Evolutionary conservation across 768 basidiomycete genomes (phyloP).

Genomic region (Kwoniella sp.): DNA sequence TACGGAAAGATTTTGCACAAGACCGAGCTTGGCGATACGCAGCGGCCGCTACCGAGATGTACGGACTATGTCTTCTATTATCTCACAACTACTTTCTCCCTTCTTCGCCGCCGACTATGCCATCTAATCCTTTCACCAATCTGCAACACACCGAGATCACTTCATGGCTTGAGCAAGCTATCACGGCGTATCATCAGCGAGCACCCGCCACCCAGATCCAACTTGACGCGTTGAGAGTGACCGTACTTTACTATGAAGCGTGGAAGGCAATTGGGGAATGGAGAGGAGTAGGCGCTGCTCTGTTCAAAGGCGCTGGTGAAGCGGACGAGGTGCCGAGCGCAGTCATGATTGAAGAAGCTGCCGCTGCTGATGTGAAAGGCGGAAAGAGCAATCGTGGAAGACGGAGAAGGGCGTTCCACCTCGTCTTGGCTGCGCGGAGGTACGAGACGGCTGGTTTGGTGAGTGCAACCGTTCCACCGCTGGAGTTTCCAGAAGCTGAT

Average conservation of each 20-base stretch:
- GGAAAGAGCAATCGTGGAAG: slow-evolving; percentile 40
- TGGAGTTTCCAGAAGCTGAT: not conserved
- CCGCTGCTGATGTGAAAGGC: slow-evolving; percentile 48
- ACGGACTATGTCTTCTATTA: slow-evolving; percentile 58
- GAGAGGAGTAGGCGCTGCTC: slow-evolving; percentile 39
- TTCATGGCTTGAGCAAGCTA: slow-evolving; percentile 54
- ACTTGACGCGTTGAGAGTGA: slow-evolving; percentile 53
- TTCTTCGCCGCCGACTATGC: slow-evolving; percentile 35
- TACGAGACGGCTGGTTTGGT: slow-evolving; percentile 59
- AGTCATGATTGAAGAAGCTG: slow-evolving; percentile 59
- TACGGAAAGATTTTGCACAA: slow-evolving; percentile 69
- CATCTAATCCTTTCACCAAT: slow-evolving; percentile 36
- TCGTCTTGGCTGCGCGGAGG: slow-evolving; percentile 56
- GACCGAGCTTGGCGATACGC: slow-evolving; percentile 56
- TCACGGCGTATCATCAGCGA: slow-evolving; percentile 38
- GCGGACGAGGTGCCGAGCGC: slow-evolving; percentile 58
- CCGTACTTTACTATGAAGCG: slow-evolving; percentile 55
- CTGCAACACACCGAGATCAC: slow-evolving; percentile 49
- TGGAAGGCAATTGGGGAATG: slow-evolving; percentile 52
- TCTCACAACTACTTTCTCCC: slow-evolving; percentile 54
- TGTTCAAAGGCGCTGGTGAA: slow-evolving; percentile 54
- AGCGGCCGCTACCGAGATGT: slow-evolving; percentile 77
- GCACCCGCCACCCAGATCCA: slow-evolving; percentile 36
- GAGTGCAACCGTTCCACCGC: slow-evolving; percentile 14
- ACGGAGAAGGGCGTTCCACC: slow-evolving; percentile 53